A percentile compares a stretch with the other conserved stretches of the same genome.
Conservation (phyloP, 306 rosid species). For the Citrullus colocynthis region DNA sequence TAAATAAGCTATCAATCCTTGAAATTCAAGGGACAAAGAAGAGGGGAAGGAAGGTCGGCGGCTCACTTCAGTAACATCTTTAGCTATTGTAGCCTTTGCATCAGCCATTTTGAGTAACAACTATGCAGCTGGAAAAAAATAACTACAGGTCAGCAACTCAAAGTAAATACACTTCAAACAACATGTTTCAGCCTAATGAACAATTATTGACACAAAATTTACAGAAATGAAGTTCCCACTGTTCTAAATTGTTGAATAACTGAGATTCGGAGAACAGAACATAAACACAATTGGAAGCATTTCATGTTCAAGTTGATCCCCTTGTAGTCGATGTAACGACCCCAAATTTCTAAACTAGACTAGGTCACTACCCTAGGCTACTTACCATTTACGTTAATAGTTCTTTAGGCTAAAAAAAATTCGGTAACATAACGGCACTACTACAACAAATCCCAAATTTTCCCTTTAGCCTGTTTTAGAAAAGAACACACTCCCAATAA, state of each 20-base stretch:
- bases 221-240: background rate
- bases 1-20: background rate
- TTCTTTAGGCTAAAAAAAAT: no score
- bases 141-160: background rate
- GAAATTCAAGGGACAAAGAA: background rate
- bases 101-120: constrained; percentile 45
- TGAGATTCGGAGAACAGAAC: background rate
- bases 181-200: background rate
- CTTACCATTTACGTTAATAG: no score
- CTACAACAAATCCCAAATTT: no score
- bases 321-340: no score
- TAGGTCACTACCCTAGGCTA: no score
- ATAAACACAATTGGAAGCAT: background rate
- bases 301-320: background rate
- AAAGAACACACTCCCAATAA: no score
- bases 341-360: no score
- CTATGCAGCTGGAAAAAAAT: constrained; percentile 18
- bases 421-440: no score
- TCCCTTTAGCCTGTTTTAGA: no score
- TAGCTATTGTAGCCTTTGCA: constrained; percentile 56
- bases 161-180: background rate
- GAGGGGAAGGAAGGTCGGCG: background rate
- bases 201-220: background rate
- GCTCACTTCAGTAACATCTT: constrained; percentile 76
- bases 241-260: background rate